Percentiles rank a stretch among this genome's conserved stretches.
phyloP scores from a whole-genome alignment of 768 basidiomycete species.

The Boletus sp. region DNA sequence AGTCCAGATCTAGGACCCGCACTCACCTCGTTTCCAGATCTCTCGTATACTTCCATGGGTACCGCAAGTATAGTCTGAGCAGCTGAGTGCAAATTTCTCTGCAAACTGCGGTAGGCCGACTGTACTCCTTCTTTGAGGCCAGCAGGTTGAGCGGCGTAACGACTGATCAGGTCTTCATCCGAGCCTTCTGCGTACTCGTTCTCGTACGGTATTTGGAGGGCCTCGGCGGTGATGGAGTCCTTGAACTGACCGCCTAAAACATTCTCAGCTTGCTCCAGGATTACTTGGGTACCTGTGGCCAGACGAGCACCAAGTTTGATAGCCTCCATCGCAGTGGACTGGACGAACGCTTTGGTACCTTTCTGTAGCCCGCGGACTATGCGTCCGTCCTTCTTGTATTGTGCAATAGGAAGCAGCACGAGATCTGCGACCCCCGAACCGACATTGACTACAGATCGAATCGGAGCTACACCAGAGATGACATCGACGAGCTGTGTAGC shows the following conservation, averaged over 20 bases:
- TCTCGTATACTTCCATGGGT: conserved; percentile 98
- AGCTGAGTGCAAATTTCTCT: conserved; percentile 84
- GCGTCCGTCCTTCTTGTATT: conserved; percentile 96
- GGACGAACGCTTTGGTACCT: conserved; percentile 89
- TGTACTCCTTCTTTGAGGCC: conserved; percentile 86
- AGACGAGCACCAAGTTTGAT: conserved; percentile 91
- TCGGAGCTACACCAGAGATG: conserved; percentile 93
- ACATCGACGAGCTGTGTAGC: conserved; percentile 97
- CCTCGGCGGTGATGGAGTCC: conserved; percentile 63
- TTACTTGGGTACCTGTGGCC: conserved; percentile 97
- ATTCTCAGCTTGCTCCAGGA: conserved; percentile 91
- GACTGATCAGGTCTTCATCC: conserved; percentile 69
- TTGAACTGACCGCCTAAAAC: conserved; percentile 82
- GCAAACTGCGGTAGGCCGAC: conserved; percentile 87
- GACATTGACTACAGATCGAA: conserved; percentile 95
- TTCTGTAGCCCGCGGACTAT: conserved; percentile 91
- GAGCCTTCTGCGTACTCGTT: conserved; percentile 28
- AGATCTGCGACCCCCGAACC: conserved; percentile 97
- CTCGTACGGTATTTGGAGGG: conserved; percentile 47
- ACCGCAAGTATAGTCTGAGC: conserved; percentile 98
- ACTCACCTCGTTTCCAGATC: conserved; percentile 84
- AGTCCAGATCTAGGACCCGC: neutral
- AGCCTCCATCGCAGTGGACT: conserved; percentile 93
- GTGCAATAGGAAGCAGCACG: conserved; percentile 91
- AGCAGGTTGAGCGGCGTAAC: conserved; percentile 88